These are phyloP conservation scores for Vaccinium vitisidaea DNA, from an alignment of 148 eudicot genomes.

Conservation along the genomic window DNA sequence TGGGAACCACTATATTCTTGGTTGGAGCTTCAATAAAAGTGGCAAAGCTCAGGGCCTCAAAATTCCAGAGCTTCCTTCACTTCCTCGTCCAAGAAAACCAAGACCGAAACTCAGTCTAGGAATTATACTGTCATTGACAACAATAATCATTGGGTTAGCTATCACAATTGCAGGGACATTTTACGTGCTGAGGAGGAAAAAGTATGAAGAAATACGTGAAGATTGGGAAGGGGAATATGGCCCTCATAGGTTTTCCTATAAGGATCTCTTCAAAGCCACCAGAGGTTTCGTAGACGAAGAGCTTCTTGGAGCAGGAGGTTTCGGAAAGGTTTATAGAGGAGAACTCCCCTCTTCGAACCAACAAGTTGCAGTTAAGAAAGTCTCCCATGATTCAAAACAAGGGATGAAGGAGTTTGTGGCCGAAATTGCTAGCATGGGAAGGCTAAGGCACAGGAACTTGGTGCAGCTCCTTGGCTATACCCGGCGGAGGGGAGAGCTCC, in stretches of 20 bases:
- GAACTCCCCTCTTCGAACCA: slow-evolving; percentile 15
- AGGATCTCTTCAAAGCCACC: slow-evolving; percentile 37
- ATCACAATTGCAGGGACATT: slow-evolving; percentile 1
- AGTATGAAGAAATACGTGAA: slow-evolving; percentile 2
- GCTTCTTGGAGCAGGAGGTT: slow-evolving; percentile 41
- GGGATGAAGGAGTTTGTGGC: too few relatives aligned
- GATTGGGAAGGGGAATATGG: slow-evolving; percentile 15
- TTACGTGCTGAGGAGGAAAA: neutral
- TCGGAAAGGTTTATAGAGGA: slow-evolving; percentile 52
- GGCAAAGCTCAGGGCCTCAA: slow-evolving; percentile 28
- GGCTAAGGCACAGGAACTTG: slow-evolving; percentile 46
- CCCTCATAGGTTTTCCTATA: slow-evolving; percentile 32
- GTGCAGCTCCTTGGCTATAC: slow-evolving; percentile 48
- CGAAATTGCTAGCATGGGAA: slow-evolving; percentile 32
- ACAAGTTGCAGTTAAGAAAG: slow-evolving; percentile 31
- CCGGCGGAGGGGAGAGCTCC: slow-evolving; percentile 16
- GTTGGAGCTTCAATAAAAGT: slow-evolving; percentile 34
- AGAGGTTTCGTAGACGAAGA: slow-evolving; percentile 37
- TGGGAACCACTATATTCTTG: slow-evolving; percentile 23
- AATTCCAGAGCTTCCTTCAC: slow-evolving; percentile 38
- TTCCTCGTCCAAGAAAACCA: slow-evolving; percentile 28
- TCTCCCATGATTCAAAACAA: too few relatives aligned
- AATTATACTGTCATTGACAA: neutral
- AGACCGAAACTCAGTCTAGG: neutral
- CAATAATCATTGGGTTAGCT: neutral